Percentiles rank a stretch among this genome's conserved stretches.
Evolutionary conservation across 1,284 basidiomycete genomes (phyloP).

Genomic region (Trichosporon coremiiforme): DNA sequence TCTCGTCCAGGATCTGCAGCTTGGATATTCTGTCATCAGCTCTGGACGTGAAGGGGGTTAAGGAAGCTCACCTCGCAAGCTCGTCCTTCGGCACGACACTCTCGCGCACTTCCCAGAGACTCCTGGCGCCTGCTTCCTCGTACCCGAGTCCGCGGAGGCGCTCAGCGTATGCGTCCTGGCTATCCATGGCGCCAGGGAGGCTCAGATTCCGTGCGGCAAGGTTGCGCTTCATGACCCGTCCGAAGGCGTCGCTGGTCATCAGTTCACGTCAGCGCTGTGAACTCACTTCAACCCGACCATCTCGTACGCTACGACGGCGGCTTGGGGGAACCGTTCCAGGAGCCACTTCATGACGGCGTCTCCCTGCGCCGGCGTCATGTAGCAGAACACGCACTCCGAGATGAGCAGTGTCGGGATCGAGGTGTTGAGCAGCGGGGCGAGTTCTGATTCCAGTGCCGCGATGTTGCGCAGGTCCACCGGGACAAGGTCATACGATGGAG

Average conservation of each 20-base stretch:
- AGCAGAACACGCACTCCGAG: constrained; percentile 90
- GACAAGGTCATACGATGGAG: constrained; percentile 71
- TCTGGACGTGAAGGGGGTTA: not conserved
- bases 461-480: constrained; percentile 70
- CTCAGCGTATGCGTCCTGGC: not conserved
- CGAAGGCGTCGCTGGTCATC: constrained; percentile 68
- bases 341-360: constrained; percentile 72
- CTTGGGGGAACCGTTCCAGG: constrained; percentile 60
- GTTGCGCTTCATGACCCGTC: constrained; percentile 82
- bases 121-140: constrained; percentile 61
- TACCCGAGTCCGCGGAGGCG: constrained; percentile 21
- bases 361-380: constrained; percentile 69
- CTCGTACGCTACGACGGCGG: constrained; percentile 70
- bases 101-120: constrained; percentile 68
- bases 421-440: constrained; percentile 63
- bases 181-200: constrained; percentile 68
- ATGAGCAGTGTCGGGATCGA: constrained; percentile 74
- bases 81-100: constrained; percentile 63
- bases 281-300: constrained; percentile 74
- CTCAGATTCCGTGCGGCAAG: constrained; percentile 73
- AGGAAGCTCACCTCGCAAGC: constrained; percentile 64
- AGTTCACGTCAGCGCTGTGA: not conserved
- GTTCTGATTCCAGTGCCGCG: constrained; percentile 20
- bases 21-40: constrained; percentile 64
- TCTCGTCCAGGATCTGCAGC: constrained; percentile 83